Conservation (phyloP, 1,284 basidiomycete species). For the Ceratobasidium sp. region DNA sequence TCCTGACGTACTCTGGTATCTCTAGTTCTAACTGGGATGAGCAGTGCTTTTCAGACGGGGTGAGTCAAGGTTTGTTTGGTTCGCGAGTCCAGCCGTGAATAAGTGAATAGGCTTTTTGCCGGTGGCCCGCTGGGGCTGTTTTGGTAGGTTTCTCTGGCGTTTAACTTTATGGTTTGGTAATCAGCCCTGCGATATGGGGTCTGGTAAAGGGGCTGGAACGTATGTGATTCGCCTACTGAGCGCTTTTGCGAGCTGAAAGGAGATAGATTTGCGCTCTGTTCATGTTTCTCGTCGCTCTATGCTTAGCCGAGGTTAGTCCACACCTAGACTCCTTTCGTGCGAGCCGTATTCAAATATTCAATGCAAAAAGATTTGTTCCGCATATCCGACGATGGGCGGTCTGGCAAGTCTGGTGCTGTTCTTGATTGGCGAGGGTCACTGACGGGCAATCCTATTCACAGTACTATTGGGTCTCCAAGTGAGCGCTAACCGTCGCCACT, state of each 20-base stretch:
- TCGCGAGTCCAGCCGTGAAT: neutral
- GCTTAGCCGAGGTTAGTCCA: slow-evolving; percentile 58
- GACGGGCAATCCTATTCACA: neutral
- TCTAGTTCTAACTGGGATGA: slow-evolving; percentile 64
- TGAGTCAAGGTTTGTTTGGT: slow-evolving; percentile 51
- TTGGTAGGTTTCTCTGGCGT: slow-evolving; percentile 49
- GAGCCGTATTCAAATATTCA: slow-evolving; percentile 10
- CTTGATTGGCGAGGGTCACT: neutral
- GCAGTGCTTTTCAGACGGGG: slow-evolving; percentile 64
- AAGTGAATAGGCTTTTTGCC: slow-evolving; percentile 46
- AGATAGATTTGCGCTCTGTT: slow-evolving; percentile 63
- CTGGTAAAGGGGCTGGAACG: slow-evolving; percentile 62
- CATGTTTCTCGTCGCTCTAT: slow-evolving; percentile 65
- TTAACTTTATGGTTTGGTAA: slow-evolving; percentile 14
- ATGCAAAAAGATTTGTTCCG: slow-evolving; percentile 2
- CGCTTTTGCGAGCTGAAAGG: slow-evolving; percentile 11
- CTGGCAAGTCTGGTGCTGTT: slow-evolving; percentile 55
- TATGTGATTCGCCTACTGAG: slow-evolving; percentile 49
- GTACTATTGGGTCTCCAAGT: slow-evolving; percentile 44
- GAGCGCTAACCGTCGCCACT: slow-evolving; percentile 23
- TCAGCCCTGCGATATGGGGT: neutral
- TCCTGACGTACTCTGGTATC: neutral
- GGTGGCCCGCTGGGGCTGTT: slow-evolving; percentile 66
- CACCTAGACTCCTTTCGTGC: neutral
- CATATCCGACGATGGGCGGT: slow-evolving; percentile 35